Evolutionary conservation across 2,329 filamentous ascomycete genomes (phyloP), one percentile per base, ranked within the genome.

Genomic region (Dendryphion nanum): DNA sequence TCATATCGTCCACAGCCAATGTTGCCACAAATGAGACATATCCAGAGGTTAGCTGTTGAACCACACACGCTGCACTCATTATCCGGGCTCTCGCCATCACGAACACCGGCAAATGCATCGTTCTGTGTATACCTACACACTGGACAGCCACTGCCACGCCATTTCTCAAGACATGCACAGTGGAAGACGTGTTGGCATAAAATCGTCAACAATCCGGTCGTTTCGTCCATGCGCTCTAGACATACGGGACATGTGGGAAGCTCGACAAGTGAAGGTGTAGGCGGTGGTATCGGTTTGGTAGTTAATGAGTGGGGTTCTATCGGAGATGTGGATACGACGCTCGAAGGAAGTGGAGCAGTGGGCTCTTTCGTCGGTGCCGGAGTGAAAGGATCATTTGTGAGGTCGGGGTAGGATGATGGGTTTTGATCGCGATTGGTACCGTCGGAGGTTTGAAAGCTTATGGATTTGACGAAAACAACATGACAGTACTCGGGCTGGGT

Each of bases 181-280:
- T 98, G 93, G 61, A 98, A 98, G 35, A 97, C 89, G 57, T 98
- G 93, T 57, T 97, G 91, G 61, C 93, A 98, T 19, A 94, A 83
- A 28, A 97, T 97, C 1, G 93, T 98, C 60, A 98, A 80, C 2
- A 98, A 74, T 0, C 93, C 93, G 0, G 89, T 94, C 0, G 90
- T 96, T 63, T 97, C 91, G 57, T 98, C 93, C 93, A 98, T 98
- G 33, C 91, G 84, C 64, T 98, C 93, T 4, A 98, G 77, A 51
- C 93, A 98, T 7, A 98, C 93, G 0, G 93, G 90, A 49, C 93
- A 98, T 1, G 93, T 97, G 2, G 93, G 93, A 10, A 98, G 73
- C 68, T 98, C 93, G 37, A 95, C 78, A 2, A 97, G 75, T 34
- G 87, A 85, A 1, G 90, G 86, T 1, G 91, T 95, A 2, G 80